A percentile compares a stretch with the other conserved stretches of the same genome.
phyloP scores from a whole-genome alignment of 1,284 basidiomycete genomes.

The Apiotrichum laibachii region DNA sequence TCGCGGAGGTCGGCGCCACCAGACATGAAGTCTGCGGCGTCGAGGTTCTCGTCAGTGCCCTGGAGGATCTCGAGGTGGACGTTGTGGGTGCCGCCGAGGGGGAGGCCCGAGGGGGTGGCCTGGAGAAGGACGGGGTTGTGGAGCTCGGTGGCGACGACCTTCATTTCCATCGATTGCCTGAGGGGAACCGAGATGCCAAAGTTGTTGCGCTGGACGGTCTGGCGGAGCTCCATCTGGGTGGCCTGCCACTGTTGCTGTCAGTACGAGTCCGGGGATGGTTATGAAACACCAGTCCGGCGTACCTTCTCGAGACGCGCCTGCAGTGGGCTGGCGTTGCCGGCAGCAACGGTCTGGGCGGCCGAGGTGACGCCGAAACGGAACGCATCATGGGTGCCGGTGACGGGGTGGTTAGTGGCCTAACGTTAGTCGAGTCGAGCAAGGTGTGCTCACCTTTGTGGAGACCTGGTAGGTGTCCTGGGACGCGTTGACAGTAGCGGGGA shows the following conservation, averaged over 20 bases:
- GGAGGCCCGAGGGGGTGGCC: conserved; percentile 38
- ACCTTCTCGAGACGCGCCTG: conserved; percentile 50
- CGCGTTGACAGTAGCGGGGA: conserved; percentile 38
- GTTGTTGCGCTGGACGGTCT: conserved; percentile 78
- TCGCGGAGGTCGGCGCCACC: conserved; percentile 31
- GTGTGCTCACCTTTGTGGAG: conserved; percentile 37
- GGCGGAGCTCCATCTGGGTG: conserved; percentile 81
- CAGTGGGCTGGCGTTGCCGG: conserved; percentile 37
- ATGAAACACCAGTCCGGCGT: conserved; percentile 14
- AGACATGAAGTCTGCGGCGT: conserved; percentile 67
- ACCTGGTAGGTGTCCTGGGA: conserved; percentile 40
- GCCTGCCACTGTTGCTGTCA: conserved; percentile 71
- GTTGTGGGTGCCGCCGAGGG: conserved; percentile 58
- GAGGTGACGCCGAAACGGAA: conserved; percentile 45
- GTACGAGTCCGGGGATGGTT: background rate
- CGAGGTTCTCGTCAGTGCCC: conserved; percentile 80
- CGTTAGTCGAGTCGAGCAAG: background rate
- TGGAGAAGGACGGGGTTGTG: conserved; percentile 43
- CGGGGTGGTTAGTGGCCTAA: conserved; percentile 45
- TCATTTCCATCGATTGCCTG: conserved; percentile 88
- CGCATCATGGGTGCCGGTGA: conserved; percentile 46
- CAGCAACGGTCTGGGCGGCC: conserved; percentile 37
- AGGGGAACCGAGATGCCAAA: conserved; percentile 87
- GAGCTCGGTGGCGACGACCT: conserved; percentile 63
- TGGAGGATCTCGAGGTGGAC: conserved; percentile 84